Base-by-base conservation (phyloP, 2,329 filamentous ascomycete species). In the Akanthomyces lecanii region DNA sequence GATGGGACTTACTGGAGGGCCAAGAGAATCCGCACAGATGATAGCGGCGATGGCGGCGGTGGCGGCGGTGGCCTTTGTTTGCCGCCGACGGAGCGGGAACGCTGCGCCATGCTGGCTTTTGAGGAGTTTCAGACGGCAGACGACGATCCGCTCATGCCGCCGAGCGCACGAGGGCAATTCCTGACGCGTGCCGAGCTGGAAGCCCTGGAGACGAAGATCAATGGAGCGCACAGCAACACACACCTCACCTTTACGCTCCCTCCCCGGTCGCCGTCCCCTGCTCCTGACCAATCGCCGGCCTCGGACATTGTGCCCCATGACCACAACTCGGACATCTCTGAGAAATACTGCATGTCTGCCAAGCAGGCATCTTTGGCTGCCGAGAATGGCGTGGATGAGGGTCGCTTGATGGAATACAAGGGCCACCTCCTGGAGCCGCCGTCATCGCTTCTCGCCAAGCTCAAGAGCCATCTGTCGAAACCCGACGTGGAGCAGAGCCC, bases 401-500 rank as follows among this genome's bases (percentile, higher is more conserved):
- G 21, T 30, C 21, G 40, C 53, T 25, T 50, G 12, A 60, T 50
- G 33, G 56, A 18, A 2, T 77, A 76, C 62, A 72, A 71, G 42
- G 73, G 74, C 42, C 77, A 76, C 66, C 71, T 68, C 40, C 69
- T 75, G 53, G 68, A 68, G 23, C 67, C 76, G 1, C 76, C 76
- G 1, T 67, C 65, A 38, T 69, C 78, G 38, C 64, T 72, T 50
- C 70, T 76, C 48, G 50, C 59, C 16, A 70, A 73, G 12, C 71
- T 73, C 51, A 71, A 69, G 56, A 78, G 77, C 65, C 85, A 82
- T 65, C 77, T 86, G 25, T 69, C 76, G 4, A 80, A 83, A 36
- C 77, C 81, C 65, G 80, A 85, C 65, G 67, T 71, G 6, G 75
- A 79, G 62, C 75, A 78, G 18, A 76, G 75, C 63, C 51, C 72